Conservation (phyloP, 129 eudicot species). For the Saussurea involucrata region DNA sequence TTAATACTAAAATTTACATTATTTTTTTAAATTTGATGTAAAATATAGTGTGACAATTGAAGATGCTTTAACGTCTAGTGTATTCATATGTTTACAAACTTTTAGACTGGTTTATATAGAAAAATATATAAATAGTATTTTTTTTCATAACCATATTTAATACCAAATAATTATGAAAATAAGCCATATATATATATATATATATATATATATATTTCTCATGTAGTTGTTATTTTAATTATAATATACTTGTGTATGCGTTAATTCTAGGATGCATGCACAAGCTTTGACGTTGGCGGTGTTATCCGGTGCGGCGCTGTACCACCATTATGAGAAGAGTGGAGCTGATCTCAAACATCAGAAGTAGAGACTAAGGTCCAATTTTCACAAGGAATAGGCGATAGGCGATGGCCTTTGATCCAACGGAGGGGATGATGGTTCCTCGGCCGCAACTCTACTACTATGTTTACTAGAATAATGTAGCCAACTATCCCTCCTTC, state of each 20-base stretch:
- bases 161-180: not conserved
- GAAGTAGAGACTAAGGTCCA: conserved; percentile 12
- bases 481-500: not conserved
- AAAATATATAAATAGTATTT: too few species aligned
- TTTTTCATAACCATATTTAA: too few species aligned
- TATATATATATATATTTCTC: too few species aligned
- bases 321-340: conserved; percentile 64
- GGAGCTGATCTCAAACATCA: conserved; percentile 19
- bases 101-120: too few species aligned
- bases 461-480: conserved; percentile 13
- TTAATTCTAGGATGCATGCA: conserved; percentile 75
- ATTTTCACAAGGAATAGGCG: not conserved
- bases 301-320: conserved; percentile 83
- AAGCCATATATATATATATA: not conserved
- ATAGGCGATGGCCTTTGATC: conserved; percentile 8
- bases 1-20: too few species aligned
- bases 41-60: too few species aligned
- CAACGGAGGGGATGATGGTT: not conserved
- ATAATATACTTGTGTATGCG: not conserved
- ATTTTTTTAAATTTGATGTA: too few species aligned
- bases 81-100: too few species aligned
- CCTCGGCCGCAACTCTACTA: conserved; percentile 1
- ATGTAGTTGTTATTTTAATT: not conserved
- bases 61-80: too few species aligned
- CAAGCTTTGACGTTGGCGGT: conserved; percentile 85